These are phyloP conservation scores for Dipteronia dyeriana DNA, from an alignment of 345 rosid species.

Conservation along the genomic window DNA sequence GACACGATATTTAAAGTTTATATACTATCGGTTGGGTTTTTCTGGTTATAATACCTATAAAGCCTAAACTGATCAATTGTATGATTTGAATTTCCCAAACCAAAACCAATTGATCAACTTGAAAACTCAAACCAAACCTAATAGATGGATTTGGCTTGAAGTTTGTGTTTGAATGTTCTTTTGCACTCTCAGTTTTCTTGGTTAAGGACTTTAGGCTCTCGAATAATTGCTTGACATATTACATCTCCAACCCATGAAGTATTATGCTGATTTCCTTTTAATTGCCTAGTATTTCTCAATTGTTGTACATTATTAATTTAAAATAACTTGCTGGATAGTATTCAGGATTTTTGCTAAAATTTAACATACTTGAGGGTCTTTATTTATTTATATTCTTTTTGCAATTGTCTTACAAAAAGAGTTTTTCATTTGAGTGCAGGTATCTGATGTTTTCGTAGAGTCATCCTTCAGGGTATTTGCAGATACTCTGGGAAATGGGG, in stretches of 20 bases:
- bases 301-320: not conserved
- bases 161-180: not conserved
- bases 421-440: constrained; percentile 52
- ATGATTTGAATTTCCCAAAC: not conserved
- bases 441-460: constrained; percentile 67
- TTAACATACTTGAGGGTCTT: not conserved
- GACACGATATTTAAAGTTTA: not conserved
- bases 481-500: constrained; percentile 69
- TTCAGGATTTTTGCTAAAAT: not conserved
- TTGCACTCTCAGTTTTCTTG: not conserved
- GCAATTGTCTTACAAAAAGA: not conserved
- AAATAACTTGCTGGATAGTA: not conserved
- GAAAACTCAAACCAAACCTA: not conserved
- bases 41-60: not conserved
- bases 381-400: not conserved
- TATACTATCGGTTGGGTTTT: not conserved
- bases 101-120: not conserved
- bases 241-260: not conserved
- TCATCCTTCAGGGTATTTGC: constrained; percentile 79
- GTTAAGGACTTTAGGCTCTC: not conserved
- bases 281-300: not conserved
- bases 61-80: constrained; percentile 1
- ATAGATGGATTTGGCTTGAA: not conserved
- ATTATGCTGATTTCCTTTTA: not conserved
- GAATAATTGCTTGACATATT: not conserved